Evolutionary conservation across 371 early-diverging fungal species (phyloP).

Genomic region (Rhizomucor miehei): DNA sequence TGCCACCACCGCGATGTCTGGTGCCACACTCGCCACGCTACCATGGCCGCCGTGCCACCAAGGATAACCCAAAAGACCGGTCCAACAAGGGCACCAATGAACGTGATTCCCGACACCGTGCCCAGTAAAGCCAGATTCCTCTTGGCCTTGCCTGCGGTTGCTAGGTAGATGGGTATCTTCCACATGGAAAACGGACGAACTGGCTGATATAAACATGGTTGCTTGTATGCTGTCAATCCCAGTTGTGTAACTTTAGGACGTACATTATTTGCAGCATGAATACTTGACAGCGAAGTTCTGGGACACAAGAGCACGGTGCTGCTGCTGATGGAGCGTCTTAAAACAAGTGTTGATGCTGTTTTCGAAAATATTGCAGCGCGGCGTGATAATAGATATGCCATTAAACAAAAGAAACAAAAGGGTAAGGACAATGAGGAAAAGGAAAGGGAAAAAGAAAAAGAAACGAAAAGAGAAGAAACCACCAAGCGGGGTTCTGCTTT

Average conservation of each 20-base stretch:
- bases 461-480: not conserved
- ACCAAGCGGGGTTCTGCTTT: not conserved
- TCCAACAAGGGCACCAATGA: constrained; percentile 27
- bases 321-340: too few species aligned
- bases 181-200: constrained; percentile 24
- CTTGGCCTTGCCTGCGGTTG: constrained; percentile 19
- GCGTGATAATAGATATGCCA: too few species aligned
- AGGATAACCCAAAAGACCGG: constrained; percentile 30
- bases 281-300: too few species aligned
- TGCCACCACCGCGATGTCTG: constrained; percentile 31
- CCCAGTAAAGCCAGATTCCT: constrained; percentile 22
- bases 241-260: not conserved
- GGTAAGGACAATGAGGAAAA: too few species aligned
- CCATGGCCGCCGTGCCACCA: constrained; percentile 27
- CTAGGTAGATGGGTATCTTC: constrained; percentile 27
- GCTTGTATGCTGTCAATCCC: not conserved
- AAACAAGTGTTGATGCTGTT: too few species aligned
- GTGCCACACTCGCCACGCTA: constrained; percentile 33
- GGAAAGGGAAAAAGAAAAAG: not conserved
- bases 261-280: too few species aligned
- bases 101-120: constrained; percentile 16
- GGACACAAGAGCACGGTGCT: too few species aligned
- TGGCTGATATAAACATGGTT: not conserved
- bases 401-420: too few species aligned
- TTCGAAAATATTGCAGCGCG: too few species aligned